Conservation (phyloP, 1,139 yeast species). For the Dujonia santamariae region DNA sequence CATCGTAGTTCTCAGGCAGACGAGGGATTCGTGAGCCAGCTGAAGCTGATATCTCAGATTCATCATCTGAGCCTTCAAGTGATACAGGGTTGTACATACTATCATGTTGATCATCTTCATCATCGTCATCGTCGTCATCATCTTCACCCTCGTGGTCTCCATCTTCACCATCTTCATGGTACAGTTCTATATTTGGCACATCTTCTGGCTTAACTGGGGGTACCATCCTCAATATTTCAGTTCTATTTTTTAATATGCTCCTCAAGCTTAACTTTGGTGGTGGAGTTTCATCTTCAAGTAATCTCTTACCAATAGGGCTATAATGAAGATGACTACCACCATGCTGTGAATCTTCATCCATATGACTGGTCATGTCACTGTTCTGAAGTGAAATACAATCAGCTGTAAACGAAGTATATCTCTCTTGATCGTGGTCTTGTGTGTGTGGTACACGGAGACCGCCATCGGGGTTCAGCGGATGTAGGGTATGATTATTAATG, state of each 20-base stretch:
- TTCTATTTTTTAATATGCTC: slow-evolving; percentile 8
- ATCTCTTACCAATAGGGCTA: slow-evolving; percentile 8
- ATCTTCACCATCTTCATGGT: slow-evolving; percentile 3
- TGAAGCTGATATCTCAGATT: no score
- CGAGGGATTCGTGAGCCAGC: no score
- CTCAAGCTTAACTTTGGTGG: slow-evolving; percentile 7
- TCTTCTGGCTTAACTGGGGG: neutral
- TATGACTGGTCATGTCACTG: slow-evolving; percentile 34
- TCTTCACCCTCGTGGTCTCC: slow-evolving; percentile 8
- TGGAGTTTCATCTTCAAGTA: slow-evolving; percentile 1
- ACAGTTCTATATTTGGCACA: neutral
- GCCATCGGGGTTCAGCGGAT: no score
- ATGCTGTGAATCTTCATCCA: slow-evolving; percentile 6
- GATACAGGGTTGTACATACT: neutral
- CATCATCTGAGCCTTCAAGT: neutral
- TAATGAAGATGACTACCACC: slow-evolving; percentile 1
- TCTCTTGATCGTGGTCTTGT: slow-evolving; percentile 10
- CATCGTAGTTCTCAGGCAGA: no score
- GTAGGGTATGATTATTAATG: no score
- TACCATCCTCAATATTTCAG: slow-evolving; percentile 1
- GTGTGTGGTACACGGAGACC: no score
- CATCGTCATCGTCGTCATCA: slow-evolving; percentile 8
- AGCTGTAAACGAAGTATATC: slow-evolving; percentile 32
- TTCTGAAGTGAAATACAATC: slow-evolving; percentile 40
- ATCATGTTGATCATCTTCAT: neutral